phyloP scores from a whole-genome alignment of 345 rosid species.

The Sisymbrium altissimum region DNA sequence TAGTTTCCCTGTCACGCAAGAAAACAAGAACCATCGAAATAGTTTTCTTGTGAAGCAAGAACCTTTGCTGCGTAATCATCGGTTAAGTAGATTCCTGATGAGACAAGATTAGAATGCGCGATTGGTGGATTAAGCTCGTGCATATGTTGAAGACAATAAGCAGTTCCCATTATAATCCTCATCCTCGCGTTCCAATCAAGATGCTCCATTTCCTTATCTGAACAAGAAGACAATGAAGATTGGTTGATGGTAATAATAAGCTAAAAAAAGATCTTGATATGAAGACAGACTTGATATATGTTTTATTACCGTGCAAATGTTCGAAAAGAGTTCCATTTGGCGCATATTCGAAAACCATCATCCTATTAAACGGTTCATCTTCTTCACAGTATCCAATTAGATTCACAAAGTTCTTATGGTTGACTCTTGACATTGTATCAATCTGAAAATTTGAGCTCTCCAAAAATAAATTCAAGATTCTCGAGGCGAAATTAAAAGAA shows the following conservation, averaged over 20 bases:
- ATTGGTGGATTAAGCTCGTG: conserved; percentile 85
- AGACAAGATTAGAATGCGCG: conserved; percentile 45
- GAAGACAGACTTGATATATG: background rate
- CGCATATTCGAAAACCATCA: conserved; percentile 99
- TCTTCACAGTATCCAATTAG: conserved; percentile 88
- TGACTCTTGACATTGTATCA: conserved; percentile 66
- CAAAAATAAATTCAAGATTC: background rate
- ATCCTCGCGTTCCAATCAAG: conserved; percentile 86
- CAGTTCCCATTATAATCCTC: conserved; percentile 88
- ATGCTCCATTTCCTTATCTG: conserved; percentile 86
- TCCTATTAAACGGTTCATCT: conserved; percentile 79
- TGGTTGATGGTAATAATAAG: background rate
- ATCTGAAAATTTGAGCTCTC: conserved; percentile 40
- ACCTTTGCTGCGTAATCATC: conserved; percentile 97
- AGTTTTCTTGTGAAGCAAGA: conserved; percentile 8
- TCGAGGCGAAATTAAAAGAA: background rate
- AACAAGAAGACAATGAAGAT: conserved; percentile 17
- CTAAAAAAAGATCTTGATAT: background rate
- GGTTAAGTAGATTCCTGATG: conserved; percentile 53
- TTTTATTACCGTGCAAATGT: conserved; percentile 78
- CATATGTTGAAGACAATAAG: conserved; percentile 88
- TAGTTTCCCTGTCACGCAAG: conserved; percentile 1
- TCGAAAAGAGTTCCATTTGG: conserved; percentile 87
- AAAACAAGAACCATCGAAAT: background rate
- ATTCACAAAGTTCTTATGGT: conserved; percentile 93